Percentiles rank a stretch among this genome's conserved stretches.
phyloP scores from a whole-genome alignment of 1,284 basidiomycete species.

The Sutorius eximius region DNA sequence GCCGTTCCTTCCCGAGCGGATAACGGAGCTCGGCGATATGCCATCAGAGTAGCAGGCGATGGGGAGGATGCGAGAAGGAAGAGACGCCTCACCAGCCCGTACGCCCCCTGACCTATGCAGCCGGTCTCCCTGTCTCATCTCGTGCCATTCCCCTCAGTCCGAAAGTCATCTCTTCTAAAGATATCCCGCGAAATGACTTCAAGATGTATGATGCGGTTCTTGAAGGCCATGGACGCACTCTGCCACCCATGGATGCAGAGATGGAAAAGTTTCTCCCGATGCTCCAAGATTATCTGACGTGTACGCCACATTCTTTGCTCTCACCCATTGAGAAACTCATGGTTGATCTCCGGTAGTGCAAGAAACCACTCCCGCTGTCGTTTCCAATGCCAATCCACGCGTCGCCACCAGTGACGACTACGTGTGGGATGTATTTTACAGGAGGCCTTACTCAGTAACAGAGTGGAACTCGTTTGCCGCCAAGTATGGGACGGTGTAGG shows the following conservation, averaged over 20 bases:
- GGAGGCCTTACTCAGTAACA: slow-evolving; percentile 54
- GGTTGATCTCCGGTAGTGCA: slow-evolving; percentile 19
- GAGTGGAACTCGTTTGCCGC: slow-evolving; percentile 54
- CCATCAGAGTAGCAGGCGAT: slow-evolving; percentile 18
- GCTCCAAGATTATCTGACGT: slow-evolving; percentile 66
- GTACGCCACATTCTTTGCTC: slow-evolving; percentile 38
- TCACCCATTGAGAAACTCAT: slow-evolving; percentile 4
- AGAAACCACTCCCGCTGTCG: slow-evolving; percentile 12
- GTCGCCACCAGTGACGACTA: slow-evolving; percentile 49
- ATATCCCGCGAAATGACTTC: slow-evolving; percentile 47
- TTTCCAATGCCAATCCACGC: neutral
- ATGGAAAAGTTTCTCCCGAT: slow-evolving; percentile 74
- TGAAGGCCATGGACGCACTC: slow-evolving; percentile 36
- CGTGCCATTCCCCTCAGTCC: slow-evolving; percentile 42
- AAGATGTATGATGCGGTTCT: slow-evolving; percentile 72
- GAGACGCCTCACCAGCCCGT: slow-evolving; percentile 34
- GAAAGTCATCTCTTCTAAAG: slow-evolving; percentile 54
- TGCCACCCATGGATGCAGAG: slow-evolving; percentile 50
- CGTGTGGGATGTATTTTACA: slow-evolving; percentile 80
- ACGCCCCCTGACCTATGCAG: slow-evolving; percentile 3
- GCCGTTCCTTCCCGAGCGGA: slow-evolving; percentile 16
- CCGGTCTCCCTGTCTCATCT: neutral
- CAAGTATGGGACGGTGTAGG: slow-evolving; percentile 69
- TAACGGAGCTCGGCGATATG: slow-evolving; percentile 27
- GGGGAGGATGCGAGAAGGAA: slow-evolving; percentile 1